Base-by-base conservation (phyloP, 2,329 filamentous ascomycete genomes). In the Phaeosphaeria sp. region DNA sequence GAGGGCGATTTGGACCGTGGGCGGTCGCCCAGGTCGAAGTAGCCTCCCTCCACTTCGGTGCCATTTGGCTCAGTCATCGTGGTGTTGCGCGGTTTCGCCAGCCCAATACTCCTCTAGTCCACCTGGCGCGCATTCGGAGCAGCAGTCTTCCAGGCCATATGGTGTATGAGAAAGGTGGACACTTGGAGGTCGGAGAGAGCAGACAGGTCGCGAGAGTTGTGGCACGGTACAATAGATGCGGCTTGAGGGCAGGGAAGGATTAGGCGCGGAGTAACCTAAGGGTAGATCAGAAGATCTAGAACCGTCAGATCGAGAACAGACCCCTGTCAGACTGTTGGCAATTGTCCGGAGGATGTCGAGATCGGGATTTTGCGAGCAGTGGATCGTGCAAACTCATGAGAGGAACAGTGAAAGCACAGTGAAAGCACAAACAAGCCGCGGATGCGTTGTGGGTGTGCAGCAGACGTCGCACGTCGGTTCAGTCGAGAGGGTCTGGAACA, bases 1-100 rank as follows among this genome's bases (percentile, higher is more conserved):
- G 61, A 63, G 7, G 73, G 69, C n/a, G 71, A 69, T 22, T 64
- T 69, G 18, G 64, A 61, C 42, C 62, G 51, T 17, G 61, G 47
- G 40, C 67, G 60, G 45, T 64, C 60, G 27, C 46, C 59, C 56
- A 72, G 53, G 49, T 61, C 63, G 57, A 77, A 77, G 59, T 77
- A 77, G 2, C 71, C 66, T 42, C 56, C 54, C n/a, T 50, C 52
- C 8, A 22, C 25, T 27, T 67, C 65, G 46, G 25, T 30, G 47
- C 55, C 63, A 24, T 65, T 60, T 39, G 44, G 49, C 25, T 72
- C 64, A 33, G 66, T 57, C 65, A 71, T 71, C 46, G 57, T 60
- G 52, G n/a, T 40, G 18, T 40, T 18, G 22, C 27, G 39, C 22
- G 27, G 33, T n/a, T 39, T 13, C 43, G 30, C 21, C 30, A 24